These are phyloP conservation scores for Cyberlindnera xylosilytica DNA, from an alignment of 805 yeast species.

Conservation along the genomic window DNA sequence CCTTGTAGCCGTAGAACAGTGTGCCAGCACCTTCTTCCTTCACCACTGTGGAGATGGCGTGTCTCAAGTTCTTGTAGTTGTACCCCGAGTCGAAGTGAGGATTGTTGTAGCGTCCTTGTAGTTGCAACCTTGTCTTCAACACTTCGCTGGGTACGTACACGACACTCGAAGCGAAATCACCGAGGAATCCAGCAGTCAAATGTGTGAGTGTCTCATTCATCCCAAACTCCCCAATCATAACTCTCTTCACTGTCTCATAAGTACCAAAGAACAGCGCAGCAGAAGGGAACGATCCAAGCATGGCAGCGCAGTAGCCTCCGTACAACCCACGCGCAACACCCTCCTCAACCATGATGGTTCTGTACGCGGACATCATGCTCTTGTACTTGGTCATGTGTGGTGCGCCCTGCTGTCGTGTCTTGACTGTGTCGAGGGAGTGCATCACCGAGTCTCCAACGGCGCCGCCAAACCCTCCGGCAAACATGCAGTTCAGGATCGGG, in stretches of 20 bases:
- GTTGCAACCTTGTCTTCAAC: constrained; percentile 84
- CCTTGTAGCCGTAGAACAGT: constrained; percentile 87
- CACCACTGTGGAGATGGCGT: constrained; percentile 67
- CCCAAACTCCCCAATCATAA: constrained; percentile 56
- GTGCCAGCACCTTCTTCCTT: constrained; percentile 71
- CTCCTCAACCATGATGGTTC: constrained; percentile 75
- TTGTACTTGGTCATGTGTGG: constrained; percentile 62
- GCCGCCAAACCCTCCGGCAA: constrained; percentile 96
- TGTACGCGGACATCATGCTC: constrained; percentile 72
- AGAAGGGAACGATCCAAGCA: constrained; percentile 89
- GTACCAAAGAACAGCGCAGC: constrained; percentile 93
- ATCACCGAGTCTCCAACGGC: constrained; percentile 86
- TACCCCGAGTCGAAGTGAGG: constrained; percentile 78
- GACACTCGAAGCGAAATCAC: constrained; percentile 85
- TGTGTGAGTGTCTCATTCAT: constrained; percentile 79
- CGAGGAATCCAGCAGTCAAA: constrained; percentile 84
- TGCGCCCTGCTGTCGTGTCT: constrained; percentile 97
- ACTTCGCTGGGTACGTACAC: constrained; percentile 96
- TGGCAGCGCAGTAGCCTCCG: constrained; percentile 90
- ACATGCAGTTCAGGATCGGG: constrained; percentile 56
- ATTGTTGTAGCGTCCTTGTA: constrained; percentile 87
- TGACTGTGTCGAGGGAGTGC: constrained; percentile 96
- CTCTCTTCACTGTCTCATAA: constrained; percentile 78
- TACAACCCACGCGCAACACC: constrained; percentile 83
- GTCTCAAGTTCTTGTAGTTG: constrained; percentile 70